Conservation (phyloP, 1,284 basidiomycete species). For the Neolentinus lepideus region DNA sequence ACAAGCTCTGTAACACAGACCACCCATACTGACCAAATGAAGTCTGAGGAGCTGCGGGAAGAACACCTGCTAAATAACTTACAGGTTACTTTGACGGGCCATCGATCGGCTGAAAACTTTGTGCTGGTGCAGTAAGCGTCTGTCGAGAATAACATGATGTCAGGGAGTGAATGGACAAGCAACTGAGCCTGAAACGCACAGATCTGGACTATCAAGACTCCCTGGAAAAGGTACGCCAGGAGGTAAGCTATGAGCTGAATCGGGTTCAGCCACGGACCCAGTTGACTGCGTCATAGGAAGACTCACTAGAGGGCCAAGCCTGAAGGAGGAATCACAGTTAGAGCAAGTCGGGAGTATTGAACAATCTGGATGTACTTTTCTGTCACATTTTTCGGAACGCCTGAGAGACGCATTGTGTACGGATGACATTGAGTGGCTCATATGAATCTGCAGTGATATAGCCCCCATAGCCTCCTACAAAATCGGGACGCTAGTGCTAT, state of each 20-base stretch:
- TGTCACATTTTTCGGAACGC: not conserved
- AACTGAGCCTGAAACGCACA: not conserved
- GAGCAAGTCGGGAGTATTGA: too few relatives aligned
- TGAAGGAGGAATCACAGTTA: not conserved
- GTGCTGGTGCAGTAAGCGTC: not conserved
- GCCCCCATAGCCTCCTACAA: too few relatives aligned
- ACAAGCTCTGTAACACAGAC: not conserved
- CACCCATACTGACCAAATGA: not conserved
- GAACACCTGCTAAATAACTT: not conserved
- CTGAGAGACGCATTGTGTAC: not conserved
- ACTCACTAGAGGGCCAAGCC: too few relatives aligned
- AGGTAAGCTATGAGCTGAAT: not conserved
- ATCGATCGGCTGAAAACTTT: not conserved
- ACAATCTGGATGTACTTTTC: not conserved
- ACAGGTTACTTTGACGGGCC: not conserved
- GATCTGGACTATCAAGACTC: not conserved
- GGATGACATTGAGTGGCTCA: not conserved
- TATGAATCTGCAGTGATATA: too few relatives aligned
- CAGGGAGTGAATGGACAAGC: too few relatives aligned
- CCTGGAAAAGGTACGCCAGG: not conserved
- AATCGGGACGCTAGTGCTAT: too few relatives aligned
- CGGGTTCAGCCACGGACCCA: too few relatives aligned
- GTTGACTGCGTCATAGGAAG: too few relatives aligned
- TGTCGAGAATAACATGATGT: not conserved
- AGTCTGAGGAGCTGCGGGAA: not conserved